Conservation (phyloP, 306 rosid species). For the Lupinus albus region DNA sequence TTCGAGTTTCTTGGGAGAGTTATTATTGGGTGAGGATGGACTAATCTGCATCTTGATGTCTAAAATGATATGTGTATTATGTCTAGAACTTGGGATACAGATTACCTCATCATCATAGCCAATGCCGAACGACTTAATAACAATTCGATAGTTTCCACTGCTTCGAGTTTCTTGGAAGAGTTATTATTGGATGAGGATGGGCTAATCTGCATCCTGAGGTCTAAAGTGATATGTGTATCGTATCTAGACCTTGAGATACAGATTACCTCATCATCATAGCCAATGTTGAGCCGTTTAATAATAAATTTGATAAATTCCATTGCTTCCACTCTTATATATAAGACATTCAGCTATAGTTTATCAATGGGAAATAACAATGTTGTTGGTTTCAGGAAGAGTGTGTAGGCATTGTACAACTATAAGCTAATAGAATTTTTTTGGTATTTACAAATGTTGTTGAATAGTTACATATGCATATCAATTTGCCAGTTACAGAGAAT, state of each 20-base stretch:
- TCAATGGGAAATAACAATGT: too few species aligned
- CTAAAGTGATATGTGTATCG: constrained; percentile 40
- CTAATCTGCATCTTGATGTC: constrained; percentile 47
- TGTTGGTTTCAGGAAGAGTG: too few species aligned
- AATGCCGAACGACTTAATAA: background rate
- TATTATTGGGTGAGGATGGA: constrained; percentile 32
- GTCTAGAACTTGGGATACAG: constrained; percentile 33
- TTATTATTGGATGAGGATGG: constrained; percentile 2
- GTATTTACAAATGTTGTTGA: too few species aligned
- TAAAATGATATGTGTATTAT: constrained; percentile 37
- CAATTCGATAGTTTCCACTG: background rate
- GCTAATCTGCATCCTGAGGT: constrained; percentile 48
- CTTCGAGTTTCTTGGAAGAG: background rate
- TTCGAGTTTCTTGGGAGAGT: background rate
- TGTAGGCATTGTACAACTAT: too few species aligned
- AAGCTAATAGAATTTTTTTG: too few species aligned
- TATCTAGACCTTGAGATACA: constrained; percentile 28
- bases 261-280: constrained; percentile 25
- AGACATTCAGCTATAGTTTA: too few species aligned
- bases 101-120: constrained; percentile 29
- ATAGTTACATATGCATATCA: too few species aligned
- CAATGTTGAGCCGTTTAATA: constrained; percentile 7
- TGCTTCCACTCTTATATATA: background rate
- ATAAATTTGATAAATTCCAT: background rate
- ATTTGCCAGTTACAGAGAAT: too few species aligned